Evolutionary conservation across 2,329 filamentous ascomycete genomes (phyloP).

Genomic region (Fusarium torreyae): DNA sequence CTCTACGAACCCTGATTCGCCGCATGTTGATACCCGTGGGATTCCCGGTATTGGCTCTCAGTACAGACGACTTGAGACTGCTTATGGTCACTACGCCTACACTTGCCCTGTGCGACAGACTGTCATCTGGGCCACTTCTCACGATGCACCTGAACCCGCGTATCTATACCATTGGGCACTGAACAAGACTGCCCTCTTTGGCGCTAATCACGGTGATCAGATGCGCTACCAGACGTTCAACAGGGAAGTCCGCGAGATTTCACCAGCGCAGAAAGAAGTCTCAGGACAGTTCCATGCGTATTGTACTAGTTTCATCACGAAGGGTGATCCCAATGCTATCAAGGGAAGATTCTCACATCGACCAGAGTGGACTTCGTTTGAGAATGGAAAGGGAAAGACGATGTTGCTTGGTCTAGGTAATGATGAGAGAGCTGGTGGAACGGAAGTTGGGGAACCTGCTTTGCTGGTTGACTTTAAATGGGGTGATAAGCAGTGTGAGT

Average conservation of each 20-base stretch:
- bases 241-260: conserved; percentile 55
- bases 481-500: conserved; percentile 61
- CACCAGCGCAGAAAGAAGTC: conserved; percentile 46
- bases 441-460: conserved; percentile 55
- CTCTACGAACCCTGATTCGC: conserved; percentile 30
- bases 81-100: conserved; percentile 46
- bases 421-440: conserved; percentile 63
- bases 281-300: conserved; percentile 43
- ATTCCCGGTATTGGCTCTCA: conserved; percentile 35
- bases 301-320: conserved; percentile 45
- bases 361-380: conserved; percentile 47
- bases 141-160: conserved; percentile 43
- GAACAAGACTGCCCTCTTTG: conserved; percentile 46
- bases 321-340: conserved; percentile 39
- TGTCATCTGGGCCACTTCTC: conserved; percentile 42
- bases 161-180: conserved; percentile 53
- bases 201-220: conserved; percentile 47
- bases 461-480: conserved; percentile 59
- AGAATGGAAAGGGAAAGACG: conserved; percentile 49
- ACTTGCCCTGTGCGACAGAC: conserved; percentile 46
- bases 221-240: conserved; percentile 58
- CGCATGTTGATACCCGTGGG: conserved; percentile 35
- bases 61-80: conserved; percentile 43
- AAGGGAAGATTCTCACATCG: conserved; percentile 44
- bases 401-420: conserved; percentile 65